These are phyloP conservation scores for Eucalyptus fibrosa DNA, from an alignment of 345 rosid genomes.

Conservation along the genomic window DNA sequence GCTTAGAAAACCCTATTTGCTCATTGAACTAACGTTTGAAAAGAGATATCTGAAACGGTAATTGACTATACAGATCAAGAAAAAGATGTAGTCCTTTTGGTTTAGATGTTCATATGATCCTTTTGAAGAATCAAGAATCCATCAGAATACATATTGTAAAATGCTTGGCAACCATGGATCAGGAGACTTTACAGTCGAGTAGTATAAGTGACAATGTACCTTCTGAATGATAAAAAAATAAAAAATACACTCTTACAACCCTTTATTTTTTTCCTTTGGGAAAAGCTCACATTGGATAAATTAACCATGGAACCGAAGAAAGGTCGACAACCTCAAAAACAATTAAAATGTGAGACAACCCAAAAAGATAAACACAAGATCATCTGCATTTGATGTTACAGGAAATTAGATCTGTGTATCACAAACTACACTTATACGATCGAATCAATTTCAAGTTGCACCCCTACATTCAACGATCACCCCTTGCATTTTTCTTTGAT, in stretches of 20 bases:
- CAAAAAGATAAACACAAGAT: neutral
- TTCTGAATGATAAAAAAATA: neutral
- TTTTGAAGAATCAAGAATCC: neutral
- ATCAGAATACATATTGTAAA: neutral
- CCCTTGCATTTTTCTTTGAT: neutral
- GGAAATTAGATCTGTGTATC: neutral
- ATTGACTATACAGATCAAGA: neutral
- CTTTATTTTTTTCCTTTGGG: neutral
- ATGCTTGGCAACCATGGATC: neutral
- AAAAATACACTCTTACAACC: neutral
- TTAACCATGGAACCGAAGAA: neutral
- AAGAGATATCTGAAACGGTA: neutral
- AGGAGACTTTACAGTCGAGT: neutral
- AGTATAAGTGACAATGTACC: neutral
- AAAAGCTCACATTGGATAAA: neutral
- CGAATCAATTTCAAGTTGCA: neutral
- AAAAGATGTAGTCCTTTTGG: neutral
- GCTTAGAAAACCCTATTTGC: neutral
- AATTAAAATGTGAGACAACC: neutral
- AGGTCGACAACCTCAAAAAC: neutral
- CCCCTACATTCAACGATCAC: neutral
- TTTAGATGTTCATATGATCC: neutral
- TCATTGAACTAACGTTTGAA: neutral
- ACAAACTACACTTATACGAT: neutral
- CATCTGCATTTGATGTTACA: neutral